These are phyloP conservation scores for Ophiostoma montium DNA, from an alignment of 2,329 filamentous ascomycete species.

Conservation along the genomic window DNA sequence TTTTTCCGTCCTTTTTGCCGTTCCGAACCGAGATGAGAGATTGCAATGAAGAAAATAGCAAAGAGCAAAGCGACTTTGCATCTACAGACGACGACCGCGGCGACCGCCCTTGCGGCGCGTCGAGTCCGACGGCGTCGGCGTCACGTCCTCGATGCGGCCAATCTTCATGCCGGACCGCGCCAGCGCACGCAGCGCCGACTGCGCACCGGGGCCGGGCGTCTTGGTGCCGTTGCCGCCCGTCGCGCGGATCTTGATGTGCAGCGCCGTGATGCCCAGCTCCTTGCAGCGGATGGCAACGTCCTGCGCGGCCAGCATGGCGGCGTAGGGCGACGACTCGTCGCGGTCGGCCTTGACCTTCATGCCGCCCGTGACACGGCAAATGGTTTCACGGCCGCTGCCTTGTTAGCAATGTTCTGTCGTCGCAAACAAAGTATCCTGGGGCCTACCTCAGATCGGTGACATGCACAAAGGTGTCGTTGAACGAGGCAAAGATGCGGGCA, in stretches of 20 bases:
- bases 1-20: neutral
- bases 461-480: constrained; percentile 93
- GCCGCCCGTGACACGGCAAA: constrained; percentile 98
- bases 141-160: constrained; percentile 98
- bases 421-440: constrained; percentile 19
- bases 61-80: neutral
- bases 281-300: constrained; percentile 81
- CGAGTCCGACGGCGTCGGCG: constrained; percentile 96
- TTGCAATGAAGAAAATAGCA: neutral
- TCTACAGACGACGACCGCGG: constrained; percentile 99
- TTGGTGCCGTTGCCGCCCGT: constrained; percentile 99
- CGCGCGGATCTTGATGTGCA: constrained; percentile 99
- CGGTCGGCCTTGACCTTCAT: constrained; percentile 99
- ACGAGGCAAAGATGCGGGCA: constrained; percentile 93
- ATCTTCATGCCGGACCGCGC: constrained; percentile 99
- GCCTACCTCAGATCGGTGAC: constrained; percentile 93
- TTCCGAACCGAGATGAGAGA: neutral
- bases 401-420: neutral
- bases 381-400: constrained; percentile 93
- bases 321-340: constrained; percentile 99
- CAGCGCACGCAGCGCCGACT: constrained; percentile 96
- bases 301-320: constrained; percentile 99
- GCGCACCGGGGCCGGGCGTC: constrained; percentile 97
- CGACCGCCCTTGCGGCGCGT: constrained; percentile 99
- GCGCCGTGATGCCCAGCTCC: constrained; percentile 66